phyloP scores from a whole-genome alignment of 306 rosid species.

The Lathyrus oleraceus region DNA sequence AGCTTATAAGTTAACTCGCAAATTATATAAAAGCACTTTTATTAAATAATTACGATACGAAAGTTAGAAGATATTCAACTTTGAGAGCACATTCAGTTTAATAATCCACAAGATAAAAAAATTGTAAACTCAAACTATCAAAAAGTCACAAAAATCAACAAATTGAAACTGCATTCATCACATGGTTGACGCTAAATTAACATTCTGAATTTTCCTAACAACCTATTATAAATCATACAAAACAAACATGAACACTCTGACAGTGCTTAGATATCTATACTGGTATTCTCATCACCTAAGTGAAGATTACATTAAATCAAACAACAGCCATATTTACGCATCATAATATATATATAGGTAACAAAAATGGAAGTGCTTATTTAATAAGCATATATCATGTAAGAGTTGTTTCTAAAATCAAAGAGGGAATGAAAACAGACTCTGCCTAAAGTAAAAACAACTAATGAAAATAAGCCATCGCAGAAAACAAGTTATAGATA shows the following conservation, averaged over 20 bases:
- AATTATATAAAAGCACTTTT: no score
- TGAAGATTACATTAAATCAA: slow-evolving; percentile 1
- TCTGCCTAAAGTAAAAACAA: neutral
- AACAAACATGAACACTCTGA: slow-evolving; percentile 12
- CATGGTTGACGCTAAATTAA: slow-evolving; percentile 21
- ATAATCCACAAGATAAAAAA: neutral
- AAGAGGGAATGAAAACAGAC: neutral
- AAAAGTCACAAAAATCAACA: slow-evolving; percentile 9
- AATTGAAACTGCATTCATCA: slow-evolving; percentile 9
- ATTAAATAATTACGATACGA: neutral
- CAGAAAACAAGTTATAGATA: neutral
- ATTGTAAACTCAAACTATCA: no score
- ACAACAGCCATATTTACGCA: neutral
- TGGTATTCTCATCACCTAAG: neutral
- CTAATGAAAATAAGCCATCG: neutral
- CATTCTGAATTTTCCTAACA: slow-evolving; percentile 17
- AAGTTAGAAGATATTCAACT: neutral
- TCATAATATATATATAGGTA: neutral
- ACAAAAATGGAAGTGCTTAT: neutral
- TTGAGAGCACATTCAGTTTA: neutral
- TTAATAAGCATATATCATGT: neutral
- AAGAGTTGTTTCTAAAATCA: neutral
- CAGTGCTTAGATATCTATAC: neutral
- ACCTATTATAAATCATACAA: neutral
- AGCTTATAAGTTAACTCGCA: neutral